A percentile compares a stretch with the other conserved stretches of the same genome.
These are phyloP conservation scores for Zygosaccharomyces gambellarensis DNA, from an alignment of 805 yeast genomes.

Conservation along the genomic window DNA sequence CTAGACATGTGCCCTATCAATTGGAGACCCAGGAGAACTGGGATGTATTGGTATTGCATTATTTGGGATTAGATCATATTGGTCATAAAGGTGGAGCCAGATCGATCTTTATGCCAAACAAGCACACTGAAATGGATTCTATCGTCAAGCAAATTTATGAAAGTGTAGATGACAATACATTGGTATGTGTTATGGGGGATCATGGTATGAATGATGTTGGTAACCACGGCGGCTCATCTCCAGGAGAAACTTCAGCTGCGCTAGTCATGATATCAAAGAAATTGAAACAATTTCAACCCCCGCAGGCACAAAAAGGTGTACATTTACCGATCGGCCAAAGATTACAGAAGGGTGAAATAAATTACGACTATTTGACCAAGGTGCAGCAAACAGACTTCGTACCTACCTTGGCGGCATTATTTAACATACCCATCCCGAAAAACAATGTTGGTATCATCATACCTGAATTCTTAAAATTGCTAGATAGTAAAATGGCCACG, in stretches of 20 bases:
- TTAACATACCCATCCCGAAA: slow-evolving; percentile 87
- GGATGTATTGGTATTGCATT: slow-evolving; percentile 87
- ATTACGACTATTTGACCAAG: slow-evolving; percentile 49
- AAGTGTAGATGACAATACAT: slow-evolving; percentile 44
- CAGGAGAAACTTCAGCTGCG: slow-evolving; percentile 89
- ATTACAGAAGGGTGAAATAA: slow-evolving; percentile 37
- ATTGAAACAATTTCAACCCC: slow-evolving; percentile 35
- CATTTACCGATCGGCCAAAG: slow-evolving; percentile 13
- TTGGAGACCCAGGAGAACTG: slow-evolving; percentile 45
- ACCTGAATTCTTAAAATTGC: slow-evolving; percentile 49
- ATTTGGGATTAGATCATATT: slow-evolving; percentile 91
- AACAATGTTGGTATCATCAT: slow-evolving; percentile 79
- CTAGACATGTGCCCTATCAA: slow-evolving; percentile 71
- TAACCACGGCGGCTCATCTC: slow-evolving; percentile 93
- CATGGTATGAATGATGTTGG: slow-evolving; percentile 97
- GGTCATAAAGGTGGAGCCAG: slow-evolving; percentile 96
- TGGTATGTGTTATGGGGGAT: slow-evolving; percentile 80
- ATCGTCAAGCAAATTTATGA: slow-evolving; percentile 53
- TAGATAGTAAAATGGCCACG: slow-evolving; percentile 38
- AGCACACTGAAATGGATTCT: slow-evolving; percentile 81
- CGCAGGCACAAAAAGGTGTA: slow-evolving; percentile 12
- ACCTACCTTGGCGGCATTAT: slow-evolving; percentile 74
- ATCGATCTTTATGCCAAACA: slow-evolving; percentile 72
- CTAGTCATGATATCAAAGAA: slow-evolving; percentile 63
- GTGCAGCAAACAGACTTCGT: slow-evolving; percentile 90